Percentiles rank a stretch among this genome's conserved stretches.
phyloP scores from a whole-genome alignment of 441 rosid species.

The Rhodomyrtus psidioides region DNA sequence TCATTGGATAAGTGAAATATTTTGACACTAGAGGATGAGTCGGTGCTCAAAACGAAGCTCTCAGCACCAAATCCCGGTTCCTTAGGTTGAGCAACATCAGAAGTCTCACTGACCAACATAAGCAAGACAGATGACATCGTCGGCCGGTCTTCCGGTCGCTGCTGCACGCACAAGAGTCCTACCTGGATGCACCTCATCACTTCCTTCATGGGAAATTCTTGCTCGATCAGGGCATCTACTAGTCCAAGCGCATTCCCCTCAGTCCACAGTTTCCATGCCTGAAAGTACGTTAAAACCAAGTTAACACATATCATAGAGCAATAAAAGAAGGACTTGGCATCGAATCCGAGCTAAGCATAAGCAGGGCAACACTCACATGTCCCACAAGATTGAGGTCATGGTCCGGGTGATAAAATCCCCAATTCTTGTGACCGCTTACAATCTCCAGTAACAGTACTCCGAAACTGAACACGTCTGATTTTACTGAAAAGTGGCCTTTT shows the following conservation, averaged over 20 bases:
- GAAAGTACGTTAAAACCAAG: neutral
- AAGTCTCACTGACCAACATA: conserved; percentile 29
- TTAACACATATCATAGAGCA: neutral
- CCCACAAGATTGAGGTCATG: conserved; percentile 24
- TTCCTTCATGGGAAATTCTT: conserved; percentile 2
- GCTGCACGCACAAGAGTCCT: conserved; percentile 51
- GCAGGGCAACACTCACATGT: conserved; percentile 26
- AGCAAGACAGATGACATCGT: conserved; percentile 29
- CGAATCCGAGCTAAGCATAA: neutral
- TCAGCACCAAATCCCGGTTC: conserved; percentile 11
- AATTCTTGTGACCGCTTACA: conserved; percentile 34
- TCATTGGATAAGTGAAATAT: neutral
- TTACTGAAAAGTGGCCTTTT: conserved; percentile 37
- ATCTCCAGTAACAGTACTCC: conserved; percentile 54
- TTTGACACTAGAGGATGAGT: neutral
- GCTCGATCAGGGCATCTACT: conserved; percentile 14
- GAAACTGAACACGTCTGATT: conserved; percentile 55
- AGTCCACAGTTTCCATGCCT: conserved; percentile 51
- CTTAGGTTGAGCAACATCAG: conserved; percentile 3
- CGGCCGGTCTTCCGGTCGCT: conserved; percentile 32
- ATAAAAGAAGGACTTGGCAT: neutral
- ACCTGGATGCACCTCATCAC: conserved; percentile 33
- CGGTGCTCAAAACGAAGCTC: neutral
- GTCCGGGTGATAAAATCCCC: conserved; percentile 12
- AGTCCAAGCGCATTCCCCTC: conserved; percentile 20